A percentile compares a stretch with the other conserved stretches of the same genome.
phyloP scores from a whole-genome alignment of 768 basidiomycete species.

The Neoboletus subvelutipes region DNA sequence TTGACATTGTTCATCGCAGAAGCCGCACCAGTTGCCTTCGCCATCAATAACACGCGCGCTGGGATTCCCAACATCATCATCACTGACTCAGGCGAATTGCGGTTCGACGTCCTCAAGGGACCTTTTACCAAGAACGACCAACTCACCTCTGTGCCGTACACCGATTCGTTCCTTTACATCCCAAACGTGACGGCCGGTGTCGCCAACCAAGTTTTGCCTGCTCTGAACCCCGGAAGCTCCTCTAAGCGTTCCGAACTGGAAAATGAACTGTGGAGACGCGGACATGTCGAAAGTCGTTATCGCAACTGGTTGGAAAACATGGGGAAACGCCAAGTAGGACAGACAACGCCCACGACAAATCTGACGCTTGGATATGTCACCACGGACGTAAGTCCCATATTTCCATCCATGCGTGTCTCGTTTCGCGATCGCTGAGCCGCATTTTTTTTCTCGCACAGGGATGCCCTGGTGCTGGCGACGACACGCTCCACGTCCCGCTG shows the following conservation, averaged over 20 bases:
- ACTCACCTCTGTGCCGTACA: conserved; percentile 70
- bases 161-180: conserved; percentile 62
- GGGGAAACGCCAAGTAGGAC: conserved; percentile 31
- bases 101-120: conserved; percentile 67
- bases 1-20: conserved; percentile 57
- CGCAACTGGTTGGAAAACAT: conserved; percentile 59
- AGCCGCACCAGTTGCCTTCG: conserved; percentile 53
- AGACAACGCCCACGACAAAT: conserved; percentile 26
- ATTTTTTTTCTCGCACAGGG: conserved; percentile 35
- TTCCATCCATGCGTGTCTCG: background rate
- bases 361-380: conserved; percentile 78
- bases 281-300: conserved; percentile 52
- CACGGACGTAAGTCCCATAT: conserved; percentile 46
- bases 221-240: conserved; percentile 45
- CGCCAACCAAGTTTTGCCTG: conserved; percentile 53
- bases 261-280: conserved; percentile 36
- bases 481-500: conserved; percentile 61
- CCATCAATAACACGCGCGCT: conserved; percentile 63
- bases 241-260: conserved; percentile 15
- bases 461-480: conserved; percentile 77
- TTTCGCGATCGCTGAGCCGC: background rate
- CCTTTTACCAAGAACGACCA: conserved; percentile 81
- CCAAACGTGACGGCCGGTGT: conserved; percentile 48
- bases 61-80: conserved; percentile 63
- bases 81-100: conserved; percentile 59